These are phyloP conservation scores for Rhodotorula kratochvilovae DNA, from an alignment of 768 basidiomycete genomes.

Conservation along the genomic window DNA sequence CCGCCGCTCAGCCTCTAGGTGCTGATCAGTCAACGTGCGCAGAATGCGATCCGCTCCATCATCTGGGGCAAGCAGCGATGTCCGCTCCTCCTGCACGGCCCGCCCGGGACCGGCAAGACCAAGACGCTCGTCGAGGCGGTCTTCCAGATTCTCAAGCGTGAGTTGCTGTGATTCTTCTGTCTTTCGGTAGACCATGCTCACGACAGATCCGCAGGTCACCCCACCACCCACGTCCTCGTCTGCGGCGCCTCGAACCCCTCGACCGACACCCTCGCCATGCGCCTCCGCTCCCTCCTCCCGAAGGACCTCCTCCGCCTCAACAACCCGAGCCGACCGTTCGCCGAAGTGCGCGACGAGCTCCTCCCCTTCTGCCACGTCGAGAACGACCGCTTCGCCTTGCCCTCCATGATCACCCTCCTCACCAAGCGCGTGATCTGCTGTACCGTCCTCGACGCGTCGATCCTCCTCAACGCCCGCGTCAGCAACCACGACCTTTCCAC, in stretches of 20 bases:
- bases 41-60: conserved; percentile 43
- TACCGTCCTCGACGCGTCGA: conserved; percentile 44
- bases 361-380: conserved; percentile 42
- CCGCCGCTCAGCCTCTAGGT: too few species aligned
- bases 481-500: conserved; percentile 45
- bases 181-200: neutral
- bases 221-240: conserved; percentile 44
- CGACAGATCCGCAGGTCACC: conserved; percentile 12
- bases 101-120: conserved; percentile 46
- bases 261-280: conserved; percentile 47
- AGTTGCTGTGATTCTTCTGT: neutral
- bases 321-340: conserved; percentile 46
- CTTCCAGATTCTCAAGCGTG: conserved; percentile 44
- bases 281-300: conserved; percentile 41
- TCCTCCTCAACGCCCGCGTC: conserved; percentile 42
- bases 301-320: conserved; percentile 46
- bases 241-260: conserved; percentile 48
- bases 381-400: conserved; percentile 41
- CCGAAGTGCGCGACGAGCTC: conserved; percentile 45
- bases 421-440: conserved; percentile 45
- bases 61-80: conserved; percentile 29
- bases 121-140: conserved; percentile 46
- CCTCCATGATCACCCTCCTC: conserved; percentile 2
- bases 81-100: conserved; percentile 48
- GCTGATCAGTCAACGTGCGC: neutral